Evolutionary conservation across 2,329 filamentous ascomycete genomes (phyloP).

Genomic region (Ceratocystis eucalypticola): DNA sequence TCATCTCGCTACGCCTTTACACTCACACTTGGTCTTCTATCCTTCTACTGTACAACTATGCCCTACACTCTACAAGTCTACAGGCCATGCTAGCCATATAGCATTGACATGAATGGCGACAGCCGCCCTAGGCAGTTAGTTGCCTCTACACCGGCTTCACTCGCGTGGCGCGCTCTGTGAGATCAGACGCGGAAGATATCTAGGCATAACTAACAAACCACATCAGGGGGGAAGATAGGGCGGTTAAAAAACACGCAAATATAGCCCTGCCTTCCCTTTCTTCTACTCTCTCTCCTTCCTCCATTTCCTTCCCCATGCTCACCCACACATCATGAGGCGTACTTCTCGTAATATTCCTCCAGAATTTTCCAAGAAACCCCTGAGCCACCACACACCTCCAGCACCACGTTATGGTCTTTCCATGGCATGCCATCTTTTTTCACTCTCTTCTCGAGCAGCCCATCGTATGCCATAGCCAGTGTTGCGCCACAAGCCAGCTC

Average conservation of each 20-base stretch:
- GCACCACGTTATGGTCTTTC: constrained; percentile 57
- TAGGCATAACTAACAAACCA: constrained; percentile 5
- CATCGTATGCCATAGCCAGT: constrained; percentile 50
- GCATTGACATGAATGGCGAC: background rate
- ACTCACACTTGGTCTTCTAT: background rate
- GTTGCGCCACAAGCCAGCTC: constrained; percentile 78
- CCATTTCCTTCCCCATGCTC: background rate
- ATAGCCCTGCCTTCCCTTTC: background rate
- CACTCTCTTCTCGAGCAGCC: constrained; percentile 42
- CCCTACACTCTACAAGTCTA: background rate
- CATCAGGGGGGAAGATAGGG: background rate
- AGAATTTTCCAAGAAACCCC: constrained; percentile 51
- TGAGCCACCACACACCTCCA: constrained; percentile 72
- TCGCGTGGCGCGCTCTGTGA: background rate
- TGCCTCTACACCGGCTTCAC: background rate
- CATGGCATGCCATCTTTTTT: constrained; percentile 45
- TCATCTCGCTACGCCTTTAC: background rate
- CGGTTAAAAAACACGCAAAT: background rate
- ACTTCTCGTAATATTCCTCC: constrained; percentile 41
- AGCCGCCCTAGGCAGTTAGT: background rate
- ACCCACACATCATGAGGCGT: constrained; percentile 20
- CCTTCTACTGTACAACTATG: background rate
- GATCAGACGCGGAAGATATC: constrained; percentile 5
- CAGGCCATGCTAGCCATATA: background rate
- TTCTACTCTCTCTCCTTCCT: background rate